Conservation (phyloP, 2,329 filamentous ascomycete genomes). For the Paraconiothyrium brasiliense region DNA sequence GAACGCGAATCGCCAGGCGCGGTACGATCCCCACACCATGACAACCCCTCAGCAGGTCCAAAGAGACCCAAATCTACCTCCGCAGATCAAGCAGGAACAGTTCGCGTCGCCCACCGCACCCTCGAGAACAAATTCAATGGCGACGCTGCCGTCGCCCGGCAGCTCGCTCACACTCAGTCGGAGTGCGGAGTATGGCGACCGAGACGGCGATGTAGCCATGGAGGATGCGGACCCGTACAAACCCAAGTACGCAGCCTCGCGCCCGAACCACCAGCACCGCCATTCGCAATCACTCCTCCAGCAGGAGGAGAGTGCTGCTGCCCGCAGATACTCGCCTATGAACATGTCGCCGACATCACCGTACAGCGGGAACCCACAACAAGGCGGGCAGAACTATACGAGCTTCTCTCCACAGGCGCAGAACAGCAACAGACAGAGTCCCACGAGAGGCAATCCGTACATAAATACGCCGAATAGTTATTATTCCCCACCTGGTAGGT, state of each 20-base stretch:
- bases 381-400: slow-evolving; percentile 52
- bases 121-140: slow-evolving; percentile 49
- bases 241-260: slow-evolving; percentile 81
- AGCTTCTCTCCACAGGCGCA: slow-evolving; percentile 55
- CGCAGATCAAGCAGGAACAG: slow-evolving; percentile 48
- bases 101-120: slow-evolving; percentile 46
- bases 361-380: slow-evolving; percentile 72
- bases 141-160: slow-evolving; percentile 47
- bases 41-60: slow-evolving; percentile 44
- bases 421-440: slow-evolving; percentile 76
- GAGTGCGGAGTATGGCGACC: slow-evolving; percentile 51
- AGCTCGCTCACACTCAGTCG: slow-evolving; percentile 38
- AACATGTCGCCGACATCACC: slow-evolving; percentile 85
- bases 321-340: slow-evolving; percentile 96
- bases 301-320: slow-evolving; percentile 80
- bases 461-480: slow-evolving; percentile 66
- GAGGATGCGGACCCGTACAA: slow-evolving; percentile 88
- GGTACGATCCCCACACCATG: slow-evolving; percentile 50
- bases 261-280: slow-evolving; percentile 80
- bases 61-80: slow-evolving; percentile 41
- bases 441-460: slow-evolving; percentile 72
- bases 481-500: slow-evolving; percentile 67
- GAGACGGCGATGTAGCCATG: slow-evolving; percentile 69
- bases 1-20: slow-evolving; percentile 46
- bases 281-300: slow-evolving; percentile 76